Evolutionary conservation across 345 rosid species (phyloP), one percentile per base, ranked within the genome.

Genomic region (Eucalyptus regnans): DNA sequence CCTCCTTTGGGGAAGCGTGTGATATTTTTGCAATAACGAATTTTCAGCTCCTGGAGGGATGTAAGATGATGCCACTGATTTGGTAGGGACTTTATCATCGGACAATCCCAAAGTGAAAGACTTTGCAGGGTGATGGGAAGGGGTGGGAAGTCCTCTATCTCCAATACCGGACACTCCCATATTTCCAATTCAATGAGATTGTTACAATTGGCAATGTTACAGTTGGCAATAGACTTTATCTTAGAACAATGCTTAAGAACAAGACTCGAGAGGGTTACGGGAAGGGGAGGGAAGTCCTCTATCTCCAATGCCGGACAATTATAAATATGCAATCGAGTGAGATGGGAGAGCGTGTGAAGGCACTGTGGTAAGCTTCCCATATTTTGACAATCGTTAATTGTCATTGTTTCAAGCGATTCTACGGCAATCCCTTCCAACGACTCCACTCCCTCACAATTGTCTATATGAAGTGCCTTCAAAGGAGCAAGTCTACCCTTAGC

Each of bases 211-310:
- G 7, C 17, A 50, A 50, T 49, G 50, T 49, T 49, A 49, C 14
- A 49, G 13, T 1, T 49, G 13, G 14, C 50, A 49, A 49, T 49
- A 49, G 50, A 49, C 50, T 49, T 49, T 49, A 49, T 49, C 50
- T 49, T 49, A 10, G 13, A 12, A 49, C 50, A 49, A 49, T 49
- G 0, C 1, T 0, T 0, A 7, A 68, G 80, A 3, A 0, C 1
- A 17, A 68, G 23, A 16, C 3, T 9, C 3, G 4, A 31, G 0
- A 68, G 44, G 80, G 80, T 68, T 4, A 33, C 0, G 2, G 80
- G 80, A 68, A 68, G 80, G 7, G 80, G 44, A 68, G 79, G 23
- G 25, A 9, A 68, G 7, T 31, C 76, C 7, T 68, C 4, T 14
- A 68, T 17, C 44, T 68, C 80, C 12, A 33, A 9, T 33, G 43